Percentiles rank a stretch among this genome's conserved stretches.
phyloP scores from a whole-genome alignment of 345 rosid genomes.

The Pugionium dolabratum region DNA sequence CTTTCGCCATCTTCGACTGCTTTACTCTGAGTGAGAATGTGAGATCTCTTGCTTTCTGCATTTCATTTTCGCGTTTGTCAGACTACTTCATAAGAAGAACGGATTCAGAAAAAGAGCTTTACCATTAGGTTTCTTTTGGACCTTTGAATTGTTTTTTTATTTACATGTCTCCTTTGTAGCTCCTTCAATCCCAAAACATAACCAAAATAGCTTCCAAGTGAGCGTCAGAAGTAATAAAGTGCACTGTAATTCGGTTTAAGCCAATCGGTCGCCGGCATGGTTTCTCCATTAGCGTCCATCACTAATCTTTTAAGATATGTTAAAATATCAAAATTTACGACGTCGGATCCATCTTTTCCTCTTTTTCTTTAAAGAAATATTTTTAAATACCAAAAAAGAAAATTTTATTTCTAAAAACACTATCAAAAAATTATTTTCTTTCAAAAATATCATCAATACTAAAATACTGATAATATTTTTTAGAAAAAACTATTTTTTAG shows the following conservation, averaged over 20 bases:
- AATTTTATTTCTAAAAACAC: no score
- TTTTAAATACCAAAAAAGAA: no score
- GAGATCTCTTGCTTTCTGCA: slow-evolving; percentile 27
- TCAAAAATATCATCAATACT: no score
- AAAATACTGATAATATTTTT: not conserved
- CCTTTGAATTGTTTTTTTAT: slow-evolving; percentile 52
- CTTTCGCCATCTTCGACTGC: slow-evolving; percentile 20
- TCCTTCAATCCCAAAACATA: slow-evolving; percentile 46
- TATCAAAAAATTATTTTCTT: no score
- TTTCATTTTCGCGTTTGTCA: not conserved
- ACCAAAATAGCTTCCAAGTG: not conserved
- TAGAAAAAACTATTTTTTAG: not conserved
- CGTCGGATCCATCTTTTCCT: not conserved
- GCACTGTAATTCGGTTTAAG: no score
- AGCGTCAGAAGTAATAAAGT: not conserved
- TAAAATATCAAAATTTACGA: not conserved
- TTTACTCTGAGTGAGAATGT: slow-evolving; percentile 8
- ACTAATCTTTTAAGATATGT: not conserved
- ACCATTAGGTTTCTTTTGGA: slow-evolving; percentile 54
- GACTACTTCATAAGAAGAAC: not conserved
- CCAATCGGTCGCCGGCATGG: slow-evolving; percentile 17
- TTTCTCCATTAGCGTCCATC: slow-evolving; percentile 33
- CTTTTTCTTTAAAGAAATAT: not conserved
- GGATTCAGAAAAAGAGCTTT: not conserved
- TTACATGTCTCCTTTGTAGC: slow-evolving; percentile 68